phyloP scores from a whole-genome alignment of 371 early-diverging fungal genomes.

The Rhizopus stolonifer region DNA sequence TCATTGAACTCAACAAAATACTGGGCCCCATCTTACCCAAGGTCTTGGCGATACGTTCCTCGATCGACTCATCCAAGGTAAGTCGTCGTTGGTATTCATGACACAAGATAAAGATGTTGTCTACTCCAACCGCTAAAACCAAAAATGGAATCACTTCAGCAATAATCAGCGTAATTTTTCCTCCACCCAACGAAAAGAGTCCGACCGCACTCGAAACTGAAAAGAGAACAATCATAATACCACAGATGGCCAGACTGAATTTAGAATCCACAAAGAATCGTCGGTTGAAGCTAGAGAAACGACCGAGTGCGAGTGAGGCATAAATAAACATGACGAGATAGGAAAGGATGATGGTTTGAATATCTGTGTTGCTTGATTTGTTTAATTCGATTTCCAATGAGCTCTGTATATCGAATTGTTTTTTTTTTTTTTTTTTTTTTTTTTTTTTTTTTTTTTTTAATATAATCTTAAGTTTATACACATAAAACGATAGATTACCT shows the following conservation, averaged over 20 bases:
- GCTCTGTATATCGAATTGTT: slow-evolving; percentile 22
- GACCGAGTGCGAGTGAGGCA: slow-evolving; percentile 68
- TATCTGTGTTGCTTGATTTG: slow-evolving; percentile 69
- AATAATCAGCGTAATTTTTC: slow-evolving; percentile 72
- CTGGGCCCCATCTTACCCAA: slow-evolving; percentile 69
- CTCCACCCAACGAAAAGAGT: slow-evolving; percentile 64
- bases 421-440: not conserved
- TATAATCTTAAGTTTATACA: too few relatives aligned
- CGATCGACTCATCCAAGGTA: slow-evolving; percentile 31
- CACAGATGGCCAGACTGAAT: slow-evolving; percentile 66
- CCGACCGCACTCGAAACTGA: slow-evolving; percentile 72
- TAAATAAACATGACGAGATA: slow-evolving; percentile 78
- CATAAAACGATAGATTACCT: slow-evolving; percentile 36
- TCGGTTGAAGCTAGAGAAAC: slow-evolving; percentile 45
- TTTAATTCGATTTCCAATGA: slow-evolving; percentile 70
- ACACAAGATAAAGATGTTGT: slow-evolving; percentile 77
- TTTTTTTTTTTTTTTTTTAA: too few relatives aligned
- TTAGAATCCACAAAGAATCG: slow-evolving; percentile 68
- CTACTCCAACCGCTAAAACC: slow-evolving; percentile 80
- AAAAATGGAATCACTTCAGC: slow-evolving; percentile 82
- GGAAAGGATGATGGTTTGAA: slow-evolving; percentile 59
- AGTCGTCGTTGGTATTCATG: slow-evolving; percentile 64
- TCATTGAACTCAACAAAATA: slow-evolving; percentile 63
- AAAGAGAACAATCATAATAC: slow-evolving; percentile 71
- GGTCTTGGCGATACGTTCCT: slow-evolving; percentile 37